Base-by-base conservation (phyloP, 2,329 filamentous ascomycete species). In the Stagonosporopsis cucurbitacearum region DNA sequence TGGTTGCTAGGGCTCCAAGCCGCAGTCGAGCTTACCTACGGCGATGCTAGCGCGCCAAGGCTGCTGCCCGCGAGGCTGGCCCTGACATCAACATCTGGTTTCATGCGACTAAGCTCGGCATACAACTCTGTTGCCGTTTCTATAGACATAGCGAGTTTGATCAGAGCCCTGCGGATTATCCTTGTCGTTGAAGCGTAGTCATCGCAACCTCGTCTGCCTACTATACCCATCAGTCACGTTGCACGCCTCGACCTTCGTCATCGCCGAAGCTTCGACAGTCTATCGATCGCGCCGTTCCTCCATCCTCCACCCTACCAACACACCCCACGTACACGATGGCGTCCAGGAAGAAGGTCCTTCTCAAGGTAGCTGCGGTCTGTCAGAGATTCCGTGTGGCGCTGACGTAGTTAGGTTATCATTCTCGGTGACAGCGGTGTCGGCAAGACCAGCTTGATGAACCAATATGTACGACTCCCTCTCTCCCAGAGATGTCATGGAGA, bases 371-470 rank as follows among this genome's bases (percentile, higher is more conserved):
- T 13, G 36, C 57, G 49, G 50, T 54, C 19, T 4, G 2, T 5
- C 6, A 11, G 17, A 39, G 5, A n/a, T 30, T n/a, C 1, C 17
- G 20, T 17, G 3, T 32, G 7, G 25, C 3, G 40, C 65, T 72
- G 48, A 72, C 49, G 57, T 50, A 25, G 44, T 30, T 53, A 98
- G 94, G 93, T 99, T 74, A 99, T 99, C 74, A 98, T 99, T 80
- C 88, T 99, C 69, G 95, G 95, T 70, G 95, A 99, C 79, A 98
- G 94, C 79, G 95, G 95, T 81, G 95, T 99, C 61, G 95, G 95
- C 77, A 99, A 99, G 86, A 99, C 95, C 59, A 97, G 92, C 80
- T 88, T 99, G 86, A 99, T 99, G 95, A 99, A 99, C 82, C 95
- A 99, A 98, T 99, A 98, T 91, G 95, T 98, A 87, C 78, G 90